A percentile compares a stretch with the other conserved stretches of the same genome.
Conservation (phyloP, 257 asterid genomes). For the Coffea canephora region DNA sequence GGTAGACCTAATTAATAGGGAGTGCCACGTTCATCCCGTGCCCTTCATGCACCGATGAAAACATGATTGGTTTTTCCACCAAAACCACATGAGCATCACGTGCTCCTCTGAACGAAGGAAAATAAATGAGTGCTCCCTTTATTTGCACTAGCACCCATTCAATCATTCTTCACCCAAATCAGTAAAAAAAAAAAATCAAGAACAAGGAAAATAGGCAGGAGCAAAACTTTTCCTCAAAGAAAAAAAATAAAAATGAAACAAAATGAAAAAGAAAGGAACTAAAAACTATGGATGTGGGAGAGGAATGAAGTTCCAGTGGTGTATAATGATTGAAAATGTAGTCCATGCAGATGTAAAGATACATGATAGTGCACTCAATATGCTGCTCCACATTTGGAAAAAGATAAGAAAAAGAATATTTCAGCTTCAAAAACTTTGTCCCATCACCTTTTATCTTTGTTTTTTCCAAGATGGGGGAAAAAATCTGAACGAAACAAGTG, state of each 20-base stretch:
- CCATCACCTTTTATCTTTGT: background rate
- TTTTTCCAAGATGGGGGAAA: background rate
- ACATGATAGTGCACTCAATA: background rate
- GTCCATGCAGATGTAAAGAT: background rate
- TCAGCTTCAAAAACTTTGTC: background rate
- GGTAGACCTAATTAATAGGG: background rate
- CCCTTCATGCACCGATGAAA: background rate
- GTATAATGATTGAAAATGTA: background rate
- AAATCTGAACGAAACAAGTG: background rate
- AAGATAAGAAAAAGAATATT: background rate
- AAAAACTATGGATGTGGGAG: background rate
- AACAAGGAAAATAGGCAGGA: background rate
- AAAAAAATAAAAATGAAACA: background rate
- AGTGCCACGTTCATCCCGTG: background rate
- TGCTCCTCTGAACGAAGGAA: background rate
- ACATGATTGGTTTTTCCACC: background rate
- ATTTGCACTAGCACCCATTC: background rate
- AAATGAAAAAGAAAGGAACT: no score
- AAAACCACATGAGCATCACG: background rate
- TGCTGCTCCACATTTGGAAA: background rate
- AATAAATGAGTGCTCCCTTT: no score
- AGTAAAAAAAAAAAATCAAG: background rate
- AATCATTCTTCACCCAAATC: background rate
- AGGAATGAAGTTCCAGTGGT: background rate
- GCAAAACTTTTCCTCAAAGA: background rate